phyloP scores from a whole-genome alignment of 768 basidiomycete genomes.

The Hericium rajendrae region DNA sequence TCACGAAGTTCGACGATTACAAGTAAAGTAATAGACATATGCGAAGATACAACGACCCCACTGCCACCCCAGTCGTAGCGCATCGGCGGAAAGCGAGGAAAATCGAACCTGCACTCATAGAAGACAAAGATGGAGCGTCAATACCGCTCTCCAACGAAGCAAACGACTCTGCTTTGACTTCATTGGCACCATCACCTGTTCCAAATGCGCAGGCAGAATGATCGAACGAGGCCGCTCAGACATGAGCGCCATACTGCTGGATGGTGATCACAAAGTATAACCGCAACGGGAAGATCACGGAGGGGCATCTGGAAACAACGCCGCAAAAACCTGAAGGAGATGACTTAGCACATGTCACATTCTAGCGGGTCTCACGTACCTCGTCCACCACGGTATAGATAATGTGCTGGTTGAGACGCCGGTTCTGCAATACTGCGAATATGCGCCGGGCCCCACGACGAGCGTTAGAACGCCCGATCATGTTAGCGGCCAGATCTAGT shows the following conservation, averaged over 20 bases:
- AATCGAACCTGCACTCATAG: not conserved
- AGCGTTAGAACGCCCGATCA: slow-evolving; percentile 97
- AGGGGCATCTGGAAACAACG: slow-evolving; percentile 48
- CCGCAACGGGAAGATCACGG: too few relatives aligned
- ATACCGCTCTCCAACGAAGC: too few relatives aligned
- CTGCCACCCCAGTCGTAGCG: slow-evolving; percentile 22
- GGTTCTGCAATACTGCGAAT: slow-evolving; percentile 90
- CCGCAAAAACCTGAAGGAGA: slow-evolving; percentile 38
- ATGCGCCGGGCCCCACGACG: slow-evolving; percentile 86
- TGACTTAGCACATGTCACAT: not conserved
- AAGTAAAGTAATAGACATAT: not conserved
- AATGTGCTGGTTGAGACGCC: slow-evolving; percentile 90
- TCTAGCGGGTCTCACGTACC: slow-evolving; percentile 32
- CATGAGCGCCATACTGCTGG: too few relatives aligned
- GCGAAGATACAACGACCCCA: slow-evolving; percentile 55
- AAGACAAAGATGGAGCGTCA: too few relatives aligned
- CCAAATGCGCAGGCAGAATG: too few relatives aligned
- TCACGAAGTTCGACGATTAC: too few relatives aligned
- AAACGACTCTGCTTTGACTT: not conserved
- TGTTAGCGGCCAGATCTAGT: slow-evolving; percentile 87
- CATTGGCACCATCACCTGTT: not conserved
- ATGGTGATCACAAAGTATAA: too few relatives aligned
- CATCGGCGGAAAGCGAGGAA: not conserved
- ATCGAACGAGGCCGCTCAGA: too few relatives aligned
- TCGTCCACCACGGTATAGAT: slow-evolving; percentile 85